Percentiles rank a stretch among this genome's conserved stretches.
phyloP scores from a whole-genome alignment of 208 protist genomes.

The Sergeia podlipaevii region DNA sequence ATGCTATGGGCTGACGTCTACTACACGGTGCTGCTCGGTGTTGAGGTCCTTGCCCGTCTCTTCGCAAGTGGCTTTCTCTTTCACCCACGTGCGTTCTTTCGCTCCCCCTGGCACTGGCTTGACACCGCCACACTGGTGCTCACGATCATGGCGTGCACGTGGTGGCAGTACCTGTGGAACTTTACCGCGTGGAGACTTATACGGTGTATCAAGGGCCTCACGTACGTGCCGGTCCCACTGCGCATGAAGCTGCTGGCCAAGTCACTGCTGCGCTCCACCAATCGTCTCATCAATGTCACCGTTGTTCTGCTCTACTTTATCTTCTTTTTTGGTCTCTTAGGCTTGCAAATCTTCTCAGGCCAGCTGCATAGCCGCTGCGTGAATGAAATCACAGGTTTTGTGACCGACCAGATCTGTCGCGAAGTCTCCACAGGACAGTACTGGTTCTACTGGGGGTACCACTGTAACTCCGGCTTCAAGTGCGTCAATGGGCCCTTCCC shows the following conservation, averaged over 20 bases:
- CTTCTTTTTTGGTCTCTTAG: conserved; percentile 87
- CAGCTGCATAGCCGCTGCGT: conserved; percentile 80
- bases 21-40: conserved; percentile 73
- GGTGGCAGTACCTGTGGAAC: conserved; percentile 70
- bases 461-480: conserved; percentile 41
- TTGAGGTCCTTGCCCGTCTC: conserved; percentile 81
- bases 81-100: conserved; percentile 79
- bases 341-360: conserved; percentile 82
- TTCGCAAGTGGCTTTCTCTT: conserved; percentile 81
- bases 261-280: conserved; percentile 82
- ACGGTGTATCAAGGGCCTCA: conserved; percentile 78
- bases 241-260: conserved; percentile 85
- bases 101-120: conserved; percentile 91
- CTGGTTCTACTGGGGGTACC: conserved; percentile 75
- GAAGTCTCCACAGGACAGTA: conserved; percentile 40
- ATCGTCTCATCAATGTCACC: conserved; percentile 57
- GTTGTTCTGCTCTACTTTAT: conserved; percentile 79
- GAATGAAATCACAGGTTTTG: conserved; percentile 37
- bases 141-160: conserved; percentile 72
- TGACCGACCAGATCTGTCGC: conserved; percentile 62
- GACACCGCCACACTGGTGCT: conserved; percentile 86
- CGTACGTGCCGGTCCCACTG: conserved; percentile 67
- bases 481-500: conserved; percentile 45
- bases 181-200: conserved; percentile 87
- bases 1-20: conserved; percentile 86